Percentiles rank a stretch among this genome's conserved stretches.
Evolutionary conservation across 345 rosid species (phyloP).

Genomic region (Murraya paniculata): DNA sequence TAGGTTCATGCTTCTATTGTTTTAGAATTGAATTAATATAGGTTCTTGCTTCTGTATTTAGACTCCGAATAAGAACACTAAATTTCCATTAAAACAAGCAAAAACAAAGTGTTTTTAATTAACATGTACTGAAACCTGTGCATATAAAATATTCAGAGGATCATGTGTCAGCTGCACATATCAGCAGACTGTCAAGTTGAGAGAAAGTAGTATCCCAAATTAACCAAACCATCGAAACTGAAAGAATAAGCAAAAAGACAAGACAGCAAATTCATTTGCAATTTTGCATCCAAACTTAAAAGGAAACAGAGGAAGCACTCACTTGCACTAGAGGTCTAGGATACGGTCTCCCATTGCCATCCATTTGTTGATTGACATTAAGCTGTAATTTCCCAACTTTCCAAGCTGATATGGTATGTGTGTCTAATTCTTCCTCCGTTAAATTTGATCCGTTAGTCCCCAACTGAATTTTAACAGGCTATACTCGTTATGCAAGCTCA

Average conservation of each 20-base stretch:
- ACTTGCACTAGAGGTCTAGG: constrained; percentile 62
- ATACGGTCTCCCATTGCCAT: constrained; percentile 52
- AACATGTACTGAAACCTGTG: neutral
- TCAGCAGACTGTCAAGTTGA: neutral
- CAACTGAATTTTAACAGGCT: constrained; percentile 49
- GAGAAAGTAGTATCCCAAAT: neutral
- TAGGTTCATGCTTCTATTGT: neutral
- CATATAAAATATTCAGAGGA: neutral
- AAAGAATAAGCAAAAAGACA: neutral
- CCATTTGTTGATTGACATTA: constrained; percentile 62
- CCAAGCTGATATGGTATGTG: constrained; percentile 97
- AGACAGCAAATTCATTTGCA: neutral
- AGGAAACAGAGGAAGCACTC: constrained; percentile 22
- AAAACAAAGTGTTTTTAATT: neutral
- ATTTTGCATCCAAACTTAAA: neutral
- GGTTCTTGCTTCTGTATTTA: neutral
- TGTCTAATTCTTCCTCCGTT: constrained; percentile 88
- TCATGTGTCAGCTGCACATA: neutral
- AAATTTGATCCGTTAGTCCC: constrained; percentile 79
- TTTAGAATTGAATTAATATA: too few relatives aligned
- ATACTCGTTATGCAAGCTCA: constrained; percentile 2
- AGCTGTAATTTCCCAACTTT: constrained; percentile 78
- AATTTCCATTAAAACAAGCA: neutral
- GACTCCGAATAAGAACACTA: neutral
- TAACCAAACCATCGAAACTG: neutral